Percentiles rank a stretch among this genome's conserved stretches.
These are phyloP conservation scores for Aspergillus pseudoviridinutans DNA, from an alignment of 2,329 filamentous ascomycete species.

Conservation along the genomic window DNA sequence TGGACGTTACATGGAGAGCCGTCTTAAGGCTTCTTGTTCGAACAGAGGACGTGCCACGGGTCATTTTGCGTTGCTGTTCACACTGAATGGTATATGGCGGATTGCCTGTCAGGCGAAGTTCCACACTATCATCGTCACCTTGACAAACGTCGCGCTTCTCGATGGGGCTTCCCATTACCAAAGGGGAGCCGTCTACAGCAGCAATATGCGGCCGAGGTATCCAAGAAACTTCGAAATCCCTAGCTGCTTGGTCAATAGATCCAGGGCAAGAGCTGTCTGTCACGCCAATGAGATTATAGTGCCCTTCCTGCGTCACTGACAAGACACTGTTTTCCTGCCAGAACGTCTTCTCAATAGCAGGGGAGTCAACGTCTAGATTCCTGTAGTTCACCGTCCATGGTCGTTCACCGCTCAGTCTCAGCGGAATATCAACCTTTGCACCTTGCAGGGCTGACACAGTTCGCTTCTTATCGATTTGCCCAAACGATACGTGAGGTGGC, in stretches of 20 bases:
- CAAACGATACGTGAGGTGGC: constrained; percentile 81
- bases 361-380: constrained; percentile 56
- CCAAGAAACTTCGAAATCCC: constrained; percentile 77
- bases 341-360: constrained; percentile 47
- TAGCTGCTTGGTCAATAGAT: constrained; percentile 68
- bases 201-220: constrained; percentile 72
- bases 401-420: constrained; percentile 78
- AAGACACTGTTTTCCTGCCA: constrained; percentile 65
- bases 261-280: constrained; percentile 79
- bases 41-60: constrained; percentile 61
- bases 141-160: constrained; percentile 84
- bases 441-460: constrained; percentile 72
- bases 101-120: constrained; percentile 73
- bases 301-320: constrained; percentile 62
- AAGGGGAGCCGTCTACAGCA: constrained; percentile 47
- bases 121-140: constrained; percentile 85
- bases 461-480: constrained; percentile 75
- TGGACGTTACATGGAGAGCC: constrained; percentile 68
- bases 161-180: constrained; percentile 55
- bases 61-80: constrained; percentile 68
- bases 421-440: constrained; percentile 67
- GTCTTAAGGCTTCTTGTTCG: constrained; percentile 71
- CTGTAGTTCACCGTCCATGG: constrained; percentile 80
- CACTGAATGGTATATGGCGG: constrained; percentile 83
- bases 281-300: constrained; percentile 75